Evolutionary conservation across 768 basidiomycete species (phyloP), one percentile per base, ranked within the genome.

Genomic region (Russula brevipes): DNA sequence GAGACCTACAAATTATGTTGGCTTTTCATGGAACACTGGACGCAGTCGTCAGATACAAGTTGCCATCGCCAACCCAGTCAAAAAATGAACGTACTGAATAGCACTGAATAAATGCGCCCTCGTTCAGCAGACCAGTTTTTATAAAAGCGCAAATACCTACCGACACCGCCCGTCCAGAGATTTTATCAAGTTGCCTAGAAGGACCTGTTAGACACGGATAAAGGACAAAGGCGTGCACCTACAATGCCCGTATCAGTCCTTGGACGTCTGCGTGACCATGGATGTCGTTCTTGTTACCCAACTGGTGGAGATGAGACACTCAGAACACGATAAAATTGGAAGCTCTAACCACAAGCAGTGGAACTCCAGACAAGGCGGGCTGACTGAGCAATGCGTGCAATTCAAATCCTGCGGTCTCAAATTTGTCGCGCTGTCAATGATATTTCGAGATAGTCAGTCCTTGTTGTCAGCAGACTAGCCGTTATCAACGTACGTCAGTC

Each of bases 221-320:
- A 30, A 38, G 42, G 53, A 54, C 38, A 62, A 17, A 52, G 30
- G 59, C 12, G 41, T 42, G 45, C 36, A 75, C 86, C 65, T 68
- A 89, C 93, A 94, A 76, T 56, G 82, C 82, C 52, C 78, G 80
- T 57, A 97, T 97, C 45, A 97, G 77, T 53, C 94, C 91, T 66
- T 94, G 89, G 2, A 95, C 88, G 9, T 85, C 73, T 14, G 86
- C 83, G 63, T 92, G 90, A 9, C 80, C 83, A 2, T 86, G 81
- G 1, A 96, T 68, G 72, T 97, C 94, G 67, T 93, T 96, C 77
- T 97, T 97, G 75, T 97, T 97, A 4, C 94, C 94, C 24, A 97
- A 80, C 90, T 91, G 54, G 41, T 19, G 58, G 39, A 57, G 39
- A 54, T 49, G 35, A 12, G 47, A 14, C 16, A 49, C 41, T 52